Percentiles rank a stretch among this genome's conserved stretches.
phyloP scores from a whole-genome alignment of 2,329 filamentous ascomycete species.

The Arthrobotrys megalospora region DNA sequence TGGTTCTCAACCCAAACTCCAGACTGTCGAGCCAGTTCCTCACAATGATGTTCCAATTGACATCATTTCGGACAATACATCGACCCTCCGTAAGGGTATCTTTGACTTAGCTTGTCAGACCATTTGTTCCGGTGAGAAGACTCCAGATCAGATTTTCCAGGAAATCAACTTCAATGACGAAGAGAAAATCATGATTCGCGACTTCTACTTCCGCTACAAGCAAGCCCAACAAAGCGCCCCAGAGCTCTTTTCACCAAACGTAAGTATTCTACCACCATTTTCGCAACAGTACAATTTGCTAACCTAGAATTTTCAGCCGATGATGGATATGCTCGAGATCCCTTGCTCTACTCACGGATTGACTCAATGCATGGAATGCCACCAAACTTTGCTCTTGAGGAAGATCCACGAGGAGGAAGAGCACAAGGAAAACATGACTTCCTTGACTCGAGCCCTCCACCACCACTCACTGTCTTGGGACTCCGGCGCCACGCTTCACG shows the following conservation, averaged over 20 bases:
- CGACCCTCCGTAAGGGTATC: slow-evolving; percentile 41
- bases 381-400: slow-evolving; percentile 41
- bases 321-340: slow-evolving; percentile 14
- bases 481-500: slow-evolving; percentile 22
- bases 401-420: slow-evolving; percentile 35
- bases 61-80: background rate
- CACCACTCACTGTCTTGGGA: slow-evolving; percentile 51
- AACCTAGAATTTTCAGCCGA: slow-evolving; percentile 10
- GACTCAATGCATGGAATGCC: slow-evolving; percentile 37
- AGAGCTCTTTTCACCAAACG: background rate
- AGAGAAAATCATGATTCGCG: slow-evolving; percentile 46
- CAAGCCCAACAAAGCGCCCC: slow-evolving; percentile 4
- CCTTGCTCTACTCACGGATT: slow-evolving; percentile 32
- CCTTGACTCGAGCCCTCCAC: slow-evolving; percentile 21
- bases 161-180: slow-evolving; percentile 54
- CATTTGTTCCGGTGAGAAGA: slow-evolving; percentile 26
- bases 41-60: background rate
- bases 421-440: slow-evolving; percentile 33
- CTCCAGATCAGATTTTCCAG: slow-evolving; percentile 48
- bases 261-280: background rate
- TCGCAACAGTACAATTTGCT: background rate
- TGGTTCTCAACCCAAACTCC: background rate
- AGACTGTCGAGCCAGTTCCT: slow-evolving; percentile 13
- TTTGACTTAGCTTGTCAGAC: slow-evolving; percentile 52
- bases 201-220: slow-evolving; percentile 46